Evolutionary conservation across 176 grass and related monocot species (phyloP), one percentile per base, ranked within the genome.

Genomic region (Oryza officinalis): DNA sequence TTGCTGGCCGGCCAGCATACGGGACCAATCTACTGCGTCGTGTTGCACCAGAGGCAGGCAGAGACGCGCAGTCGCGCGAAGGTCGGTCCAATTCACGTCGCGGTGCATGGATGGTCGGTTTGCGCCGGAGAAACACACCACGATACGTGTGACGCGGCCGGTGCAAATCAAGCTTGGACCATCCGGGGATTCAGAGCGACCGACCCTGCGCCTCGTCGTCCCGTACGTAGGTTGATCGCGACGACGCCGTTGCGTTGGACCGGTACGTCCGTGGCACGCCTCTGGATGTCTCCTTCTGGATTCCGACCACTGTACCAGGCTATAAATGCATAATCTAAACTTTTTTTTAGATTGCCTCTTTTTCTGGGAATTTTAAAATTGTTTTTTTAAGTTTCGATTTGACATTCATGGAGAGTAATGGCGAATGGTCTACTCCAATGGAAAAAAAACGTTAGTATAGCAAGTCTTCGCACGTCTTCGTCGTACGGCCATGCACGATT

Each of bases 91-190:
- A 31, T 27, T 26, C 67, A 60, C 0, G 47, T 33, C 45, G 10
- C 8, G 13, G 37, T 71, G 35, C 50, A 28, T n/a, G 45, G 31
- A 35, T 14, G 74, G 78, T 86, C 45, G 85, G 63, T 69, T 18
- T 46, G 61, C 27, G 18, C 44, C 13, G 45, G 31, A 18, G 1
- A 65, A 44, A 52, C 60, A 50, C 60, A 6, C 41, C 59, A 65
- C 18, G 70, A 74, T 17, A 57, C 31, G 30, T 20, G 31, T 8
- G 32, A 0, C 23, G 8, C 38, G 83, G 37, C 52, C 18, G 52
- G 52, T 8, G 54, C 54, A 10, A 8, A 59, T 59, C 8, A 8
- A 59, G n/a, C 44, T 25, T 32, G 69, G 71, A 68, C 63, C 63
- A 59, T 59, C 32, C 63, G 40, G 4, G 13, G 45, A 44, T 74